Evolutionary conservation across 306 rosid genomes (phyloP), one percentile per base, ranked within the genome.

Genomic region (Vigna reflexopilosa): DNA sequence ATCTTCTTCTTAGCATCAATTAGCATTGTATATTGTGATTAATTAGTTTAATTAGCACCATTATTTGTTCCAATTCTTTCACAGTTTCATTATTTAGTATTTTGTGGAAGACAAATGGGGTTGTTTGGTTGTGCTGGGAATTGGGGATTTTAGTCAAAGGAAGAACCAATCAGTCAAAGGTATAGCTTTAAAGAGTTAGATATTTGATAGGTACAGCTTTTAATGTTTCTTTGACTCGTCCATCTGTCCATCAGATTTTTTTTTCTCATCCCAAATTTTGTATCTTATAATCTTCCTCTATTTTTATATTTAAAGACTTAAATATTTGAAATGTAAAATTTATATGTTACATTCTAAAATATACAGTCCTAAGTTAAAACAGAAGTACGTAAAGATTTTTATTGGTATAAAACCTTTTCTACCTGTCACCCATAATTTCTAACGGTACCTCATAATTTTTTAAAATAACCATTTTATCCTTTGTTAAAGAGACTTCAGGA

Each of bases 161-260:
- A 59, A 55, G 75, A 70, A 77, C 65, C 81, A 36, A 76, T 72
- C 74, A 73, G 88, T 88, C 87, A 88, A 77, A 90, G 83, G 69
- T 80, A 83, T 83, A 70, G 48, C 83, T 71, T 81, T 70, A 59
- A 61, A 74, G 78, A 84, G 71, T 67, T 77, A 15, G 62, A 59
- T 58, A 56, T 67, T 9, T 42, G 47, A 9, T 68, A 26, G 38
- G 58, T 48, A 57, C 56, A 55, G 84, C 78, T 75, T 70, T 92
- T 75, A 90, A 80, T 81, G 86, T 49, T 81, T 72, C 85, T 87
- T 90, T 90, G 95, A 90, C 93, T 68, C 84, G 84, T 86, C 88
- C 83, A 79, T 75, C 54, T 15, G 32, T 44, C 50, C 15, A 13
- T 75, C 2, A 63, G n/a, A 30, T 62, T 16, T 45, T 75, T 26